phyloP scores from a whole-genome alignment of 352 stramenopile species.

The Blastocystis sp. region DNA sequence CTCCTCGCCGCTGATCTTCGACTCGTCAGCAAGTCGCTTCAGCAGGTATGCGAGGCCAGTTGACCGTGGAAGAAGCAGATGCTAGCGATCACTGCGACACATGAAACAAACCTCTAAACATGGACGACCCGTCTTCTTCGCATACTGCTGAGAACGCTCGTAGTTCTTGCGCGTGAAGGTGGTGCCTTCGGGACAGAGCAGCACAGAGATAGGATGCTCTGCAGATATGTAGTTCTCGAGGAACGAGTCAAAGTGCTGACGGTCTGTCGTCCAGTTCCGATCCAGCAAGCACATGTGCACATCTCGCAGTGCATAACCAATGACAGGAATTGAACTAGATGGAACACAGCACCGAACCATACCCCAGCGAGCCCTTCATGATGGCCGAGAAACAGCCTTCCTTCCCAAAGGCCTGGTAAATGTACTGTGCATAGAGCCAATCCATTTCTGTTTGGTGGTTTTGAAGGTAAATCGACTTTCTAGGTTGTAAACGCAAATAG shows the following conservation, averaged over 20 bases:
- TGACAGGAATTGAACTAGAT: neutral
- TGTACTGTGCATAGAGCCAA: neutral
- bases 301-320: neutral
- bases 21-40: neutral
- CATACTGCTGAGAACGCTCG: neutral
- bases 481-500: neutral
- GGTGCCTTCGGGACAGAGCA: conserved; percentile 13
- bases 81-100: neutral
- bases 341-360: neutral
- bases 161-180: neutral
- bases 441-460: conserved; percentile 40
- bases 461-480: conserved; percentile 18
- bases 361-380: conserved; percentile 15
- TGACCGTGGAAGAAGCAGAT: conserved; percentile 38
- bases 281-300: conserved; percentile 23
- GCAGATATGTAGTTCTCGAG: neutral
- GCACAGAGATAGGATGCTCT: neutral
- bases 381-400: conserved; percentile 8
- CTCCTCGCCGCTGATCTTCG: neutral
- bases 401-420: neutral
- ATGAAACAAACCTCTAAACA: neutral
- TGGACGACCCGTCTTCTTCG: neutral
- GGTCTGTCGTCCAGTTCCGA: conserved; percentile 28
- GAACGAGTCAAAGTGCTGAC: neutral
- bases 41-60: conserved; percentile 1